Percentiles rank a stretch among this genome's conserved stretches.
These are phyloP conservation scores for Skeletonema potamos DNA, from an alignment of 108 stramenopile genomes.

Conservation along the genomic window DNA sequence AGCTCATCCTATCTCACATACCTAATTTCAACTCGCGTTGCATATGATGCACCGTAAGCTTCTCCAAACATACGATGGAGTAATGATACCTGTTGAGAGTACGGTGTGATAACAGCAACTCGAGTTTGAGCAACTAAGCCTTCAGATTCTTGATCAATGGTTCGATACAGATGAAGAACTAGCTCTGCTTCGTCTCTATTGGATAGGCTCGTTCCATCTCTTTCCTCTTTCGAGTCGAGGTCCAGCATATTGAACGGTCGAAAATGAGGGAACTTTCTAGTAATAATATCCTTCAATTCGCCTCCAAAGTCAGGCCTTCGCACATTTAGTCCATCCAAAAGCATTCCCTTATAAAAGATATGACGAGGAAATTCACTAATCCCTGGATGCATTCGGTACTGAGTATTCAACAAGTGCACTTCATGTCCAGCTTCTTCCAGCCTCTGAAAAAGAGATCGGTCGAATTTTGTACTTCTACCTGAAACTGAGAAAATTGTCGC, in stretches of 20 bases:
- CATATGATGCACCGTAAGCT: conserved; percentile 33
- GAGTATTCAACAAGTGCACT: conserved; percentile 87
- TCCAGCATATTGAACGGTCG: conserved; percentile 62
- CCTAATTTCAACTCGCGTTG: conserved; percentile 38
- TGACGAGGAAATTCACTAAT: conserved; percentile 71
- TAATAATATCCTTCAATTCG: conserved; percentile 23
- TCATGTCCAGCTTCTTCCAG: conserved; percentile 64
- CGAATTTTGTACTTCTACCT: conserved; percentile 55
- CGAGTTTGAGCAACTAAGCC: conserved; percentile 29
- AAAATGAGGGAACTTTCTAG: conserved; percentile 36
- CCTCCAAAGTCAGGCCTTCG: conserved; percentile 30
- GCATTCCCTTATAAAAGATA: conserved; percentile 56
- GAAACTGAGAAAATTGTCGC: conserved; percentile 75
- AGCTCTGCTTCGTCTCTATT: conserved; percentile 43
- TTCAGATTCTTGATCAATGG: conserved; percentile 39
- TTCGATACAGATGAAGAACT: conserved; percentile 31
- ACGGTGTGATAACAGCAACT: conserved; percentile 79
- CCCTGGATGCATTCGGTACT: conserved; percentile 81
- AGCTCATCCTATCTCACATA: not conserved
- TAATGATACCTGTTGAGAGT: conserved; percentile 59
- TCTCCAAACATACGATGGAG: conserved; percentile 37
- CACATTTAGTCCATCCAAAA: conserved; percentile 59
- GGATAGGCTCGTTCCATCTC: conserved; percentile 45
- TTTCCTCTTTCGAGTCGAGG: conserved; percentile 43
- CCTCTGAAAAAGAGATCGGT: conserved; percentile 80